Evolutionary conservation across 2,329 filamentous ascomycete genomes (phyloP), one percentile per base, ranked within the genome.

Genomic region (Anthostomella pinea): DNA sequence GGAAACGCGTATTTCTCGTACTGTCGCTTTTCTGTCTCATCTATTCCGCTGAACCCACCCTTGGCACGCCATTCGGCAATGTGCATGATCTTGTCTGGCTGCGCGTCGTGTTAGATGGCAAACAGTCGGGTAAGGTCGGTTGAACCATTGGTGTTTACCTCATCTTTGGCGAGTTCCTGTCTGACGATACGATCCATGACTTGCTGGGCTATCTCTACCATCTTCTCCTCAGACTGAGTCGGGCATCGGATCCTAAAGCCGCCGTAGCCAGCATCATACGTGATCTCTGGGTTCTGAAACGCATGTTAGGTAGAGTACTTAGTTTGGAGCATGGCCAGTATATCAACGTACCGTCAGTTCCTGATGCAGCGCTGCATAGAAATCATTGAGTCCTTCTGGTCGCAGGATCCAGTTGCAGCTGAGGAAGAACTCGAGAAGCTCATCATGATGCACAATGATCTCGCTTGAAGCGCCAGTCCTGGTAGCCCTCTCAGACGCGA

Each of bases 391-490:
- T 2, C 46, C 52, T 8, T 40, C 35, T 2, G 46, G 29, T n/a
- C 8, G 33, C 6, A 54, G 28, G 4, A 45, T 33, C 52, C 52
- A 54, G 33, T 52, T 49, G 2, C 48, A 47, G 14, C 21, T 38
- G 8, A 56, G 9, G 2, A 44, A 24, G 15, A 56, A 51, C n/a
- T 53, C 45, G 26, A 43, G 38, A n/a, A n/a, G n/a, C n/a, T n/a
- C n/a, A n/a, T n/a, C n/a, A n/a, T n/a, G n/a, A n/a, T n/a, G n/a
- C n/a, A n/a, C n/a, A n/a, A n/a, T n/a, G n/a, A n/a, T n/a, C n/a
- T n/a, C n/a, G n/a, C n/a, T n/a, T n/a, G n/a, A n/a, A n/a, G n/a
- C n/a, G n/a, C n/a, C n/a, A n/a, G n/a, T n/a, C n/a, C n/a, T n/a
- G n/a, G n/a, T n/a, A n/a, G n/a, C n/a, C n/a, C n/a, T n/a, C n/a